These are phyloP conservation scores for Phytopythium chamaehyphon DNA, from an alignment of 352 stramenopile genomes.

Conservation along the genomic window DNA sequence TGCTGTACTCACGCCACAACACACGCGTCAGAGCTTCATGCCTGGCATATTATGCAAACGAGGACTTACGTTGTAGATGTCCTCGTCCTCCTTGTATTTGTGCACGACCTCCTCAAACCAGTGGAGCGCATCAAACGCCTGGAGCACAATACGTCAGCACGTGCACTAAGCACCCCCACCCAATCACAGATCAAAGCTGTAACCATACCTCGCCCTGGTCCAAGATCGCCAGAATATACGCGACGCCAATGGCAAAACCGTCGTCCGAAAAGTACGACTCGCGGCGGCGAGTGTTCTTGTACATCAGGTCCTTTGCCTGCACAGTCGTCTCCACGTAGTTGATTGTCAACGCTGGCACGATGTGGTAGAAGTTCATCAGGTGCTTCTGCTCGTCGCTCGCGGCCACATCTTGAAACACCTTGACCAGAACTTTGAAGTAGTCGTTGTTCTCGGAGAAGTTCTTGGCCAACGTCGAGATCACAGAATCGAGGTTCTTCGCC, in stretches of 20 bases:
- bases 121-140: constrained; percentile 87
- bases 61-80: constrained; percentile 57
- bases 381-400: constrained; percentile 86
- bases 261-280: constrained; percentile 96
- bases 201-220: constrained; percentile 74
- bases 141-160: constrained; percentile 1
- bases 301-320: constrained; percentile 93
- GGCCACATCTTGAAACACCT: constrained; percentile 88
- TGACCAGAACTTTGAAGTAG: constrained; percentile 90
- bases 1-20: constrained; percentile 18
- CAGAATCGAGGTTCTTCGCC: constrained; percentile 81
- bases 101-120: constrained; percentile 88
- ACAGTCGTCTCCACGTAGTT: constrained; percentile 89
- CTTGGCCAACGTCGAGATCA: constrained; percentile 83
- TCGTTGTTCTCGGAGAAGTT: constrained; percentile 93
- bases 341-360: constrained; percentile 86
- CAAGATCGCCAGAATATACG: constrained; percentile 91
- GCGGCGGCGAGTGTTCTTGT: constrained; percentile 91
- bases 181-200: constrained; percentile 3
- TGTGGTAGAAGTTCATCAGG: constrained; percentile 91
- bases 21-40: not conserved
- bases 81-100: constrained; percentile 86
- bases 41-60: not conserved
- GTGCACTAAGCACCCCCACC: constrained; percentile 5
- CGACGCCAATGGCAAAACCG: constrained; percentile 92